Conservation (phyloP, 176 grass and related monocot genomes). For the Carex littledalei region DNA sequence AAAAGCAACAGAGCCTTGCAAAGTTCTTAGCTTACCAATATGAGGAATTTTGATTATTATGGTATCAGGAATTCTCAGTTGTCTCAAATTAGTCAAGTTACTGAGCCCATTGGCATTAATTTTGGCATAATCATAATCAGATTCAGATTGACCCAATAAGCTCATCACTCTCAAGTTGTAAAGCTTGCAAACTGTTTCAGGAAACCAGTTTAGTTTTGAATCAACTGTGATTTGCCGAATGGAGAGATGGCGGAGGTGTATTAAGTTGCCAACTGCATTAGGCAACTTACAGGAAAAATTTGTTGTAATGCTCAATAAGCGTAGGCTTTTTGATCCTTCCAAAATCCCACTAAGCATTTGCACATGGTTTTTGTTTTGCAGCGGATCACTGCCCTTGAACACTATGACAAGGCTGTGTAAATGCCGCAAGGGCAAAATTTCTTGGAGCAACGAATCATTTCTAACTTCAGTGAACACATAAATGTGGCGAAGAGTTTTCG, state of each 20-base stretch:
- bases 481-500: conserved; percentile 13
- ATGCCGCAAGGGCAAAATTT: conserved; percentile 24
- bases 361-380: neutral
- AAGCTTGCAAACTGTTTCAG: conserved; percentile 20
- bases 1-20: conserved; percentile 20
- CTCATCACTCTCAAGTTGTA: conserved; percentile 34
- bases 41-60: conserved; percentile 21
- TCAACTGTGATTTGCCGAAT: neutral
- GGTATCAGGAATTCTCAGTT: neutral
- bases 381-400: conserved; percentile 19
- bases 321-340: neutral
- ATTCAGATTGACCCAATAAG: neutral
- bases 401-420: conserved; percentile 24
- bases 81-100: conserved; percentile 30
- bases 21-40: conserved; percentile 28
- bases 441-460: conserved; percentile 12
- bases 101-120: conserved; percentile 9
- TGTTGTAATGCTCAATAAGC: conserved; percentile 25
- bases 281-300: conserved; percentile 6
- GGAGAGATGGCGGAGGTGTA: conserved; percentile 38
- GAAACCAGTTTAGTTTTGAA: conserved; percentile 25
- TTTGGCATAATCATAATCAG: neutral
- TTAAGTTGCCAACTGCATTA: conserved; percentile 11
- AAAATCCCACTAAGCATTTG: conserved; percentile 17
- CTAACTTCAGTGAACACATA: conserved; percentile 7